Conservation (phyloP, 2,329 filamentous ascomycete species). For the Polychaeton citri region DNA sequence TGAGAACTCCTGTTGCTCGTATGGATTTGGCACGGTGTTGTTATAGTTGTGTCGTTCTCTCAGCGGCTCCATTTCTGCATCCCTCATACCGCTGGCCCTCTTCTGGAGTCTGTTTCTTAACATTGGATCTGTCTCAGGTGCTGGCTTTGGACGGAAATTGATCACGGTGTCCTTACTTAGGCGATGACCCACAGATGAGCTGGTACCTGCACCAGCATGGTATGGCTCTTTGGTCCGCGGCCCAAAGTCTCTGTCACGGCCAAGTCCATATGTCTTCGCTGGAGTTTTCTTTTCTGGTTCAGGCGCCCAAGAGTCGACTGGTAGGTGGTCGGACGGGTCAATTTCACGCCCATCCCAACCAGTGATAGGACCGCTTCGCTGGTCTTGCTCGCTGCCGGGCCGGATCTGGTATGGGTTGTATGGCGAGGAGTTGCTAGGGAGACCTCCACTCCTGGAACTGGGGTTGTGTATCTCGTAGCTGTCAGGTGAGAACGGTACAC, state of each 20-base stretch:
- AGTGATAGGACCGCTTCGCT: constrained; percentile 52
- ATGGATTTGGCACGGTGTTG: constrained; percentile 32
- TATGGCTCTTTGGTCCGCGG: constrained; percentile 14
- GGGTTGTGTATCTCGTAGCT: constrained; percentile 64
- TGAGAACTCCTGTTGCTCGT: constrained; percentile 39
- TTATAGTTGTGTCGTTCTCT: constrained; percentile 30
- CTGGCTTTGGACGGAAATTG: constrained; percentile 16
- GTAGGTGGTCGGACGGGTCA: constrained; percentile 69
- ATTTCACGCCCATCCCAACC: constrained; percentile 63
- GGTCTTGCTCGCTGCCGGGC: constrained; percentile 11
- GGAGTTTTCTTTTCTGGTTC: constrained; percentile 52
- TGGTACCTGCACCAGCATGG: constrained; percentile 1
- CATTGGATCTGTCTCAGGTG: constrained; percentile 22
- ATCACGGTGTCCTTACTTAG: constrained; percentile 19
- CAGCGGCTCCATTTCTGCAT: constrained; percentile 10
- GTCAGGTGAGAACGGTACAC: constrained; percentile 60
- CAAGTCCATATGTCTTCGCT: constrained; percentile 21
- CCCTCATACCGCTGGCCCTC: constrained; percentile 28
- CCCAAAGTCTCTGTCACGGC: constrained; percentile 20
- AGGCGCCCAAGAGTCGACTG: constrained; percentile 63
- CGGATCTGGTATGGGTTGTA: constrained; percentile 12
- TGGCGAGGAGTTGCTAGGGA: constrained; percentile 6
- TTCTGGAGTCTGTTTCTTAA: constrained; percentile 51
- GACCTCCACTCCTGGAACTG: constrained; percentile 8
- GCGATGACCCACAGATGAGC: constrained; percentile 2